Evolutionary conservation across 2,329 filamentous ascomycete genomes (phyloP).

Genomic region (Nakataea oryzae): DNA sequence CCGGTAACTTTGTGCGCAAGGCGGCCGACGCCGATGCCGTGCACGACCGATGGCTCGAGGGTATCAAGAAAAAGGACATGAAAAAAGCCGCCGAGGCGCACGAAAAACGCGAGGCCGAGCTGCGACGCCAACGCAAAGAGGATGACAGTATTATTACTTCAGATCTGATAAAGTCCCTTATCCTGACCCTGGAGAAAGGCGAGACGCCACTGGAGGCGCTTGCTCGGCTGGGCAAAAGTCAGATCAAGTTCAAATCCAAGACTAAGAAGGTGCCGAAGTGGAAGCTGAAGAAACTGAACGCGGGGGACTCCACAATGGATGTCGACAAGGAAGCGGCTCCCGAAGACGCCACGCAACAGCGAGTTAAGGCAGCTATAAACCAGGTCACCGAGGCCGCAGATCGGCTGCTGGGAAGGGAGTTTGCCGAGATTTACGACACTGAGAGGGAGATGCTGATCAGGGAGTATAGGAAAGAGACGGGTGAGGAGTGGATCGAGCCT

Average conservation of each 20-base stretch:
- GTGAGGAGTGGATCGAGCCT: constrained; percentile 65
- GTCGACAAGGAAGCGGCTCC: constrained; percentile 58
- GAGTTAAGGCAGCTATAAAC: constrained; percentile 65
- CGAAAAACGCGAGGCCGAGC: constrained; percentile 71
- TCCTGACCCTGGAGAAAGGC: constrained; percentile 61
- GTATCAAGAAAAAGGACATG: constrained; percentile 89
- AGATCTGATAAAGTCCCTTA: constrained; percentile 66
- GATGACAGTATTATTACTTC: constrained; percentile 83
- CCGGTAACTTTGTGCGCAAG: constrained; percentile 85
- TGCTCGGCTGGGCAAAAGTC: constrained; percentile 63
- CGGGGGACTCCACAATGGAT: constrained; percentile 54
- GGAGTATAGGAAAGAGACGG: constrained; percentile 75
- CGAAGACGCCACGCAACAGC: constrained; percentile 58
- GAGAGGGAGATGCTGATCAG: constrained; percentile 76
- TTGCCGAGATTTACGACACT: constrained; percentile 84
- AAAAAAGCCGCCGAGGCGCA: constrained; percentile 77
- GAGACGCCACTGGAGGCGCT: constrained; percentile 87
- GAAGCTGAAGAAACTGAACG: constrained; percentile 55
- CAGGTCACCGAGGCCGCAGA: constrained; percentile 84
- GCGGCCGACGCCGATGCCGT: constrained; percentile 79
- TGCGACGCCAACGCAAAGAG: constrained; percentile 56
- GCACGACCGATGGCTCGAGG: constrained; percentile 88
- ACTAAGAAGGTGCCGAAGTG: constrained; percentile 50
- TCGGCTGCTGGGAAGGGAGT: constrained; percentile 70
- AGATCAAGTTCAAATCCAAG: constrained; percentile 41